Evolutionary conservation across 2,329 filamentous ascomycete species (phyloP).

Genomic region (Ceratocystis cubensis): DNA sequence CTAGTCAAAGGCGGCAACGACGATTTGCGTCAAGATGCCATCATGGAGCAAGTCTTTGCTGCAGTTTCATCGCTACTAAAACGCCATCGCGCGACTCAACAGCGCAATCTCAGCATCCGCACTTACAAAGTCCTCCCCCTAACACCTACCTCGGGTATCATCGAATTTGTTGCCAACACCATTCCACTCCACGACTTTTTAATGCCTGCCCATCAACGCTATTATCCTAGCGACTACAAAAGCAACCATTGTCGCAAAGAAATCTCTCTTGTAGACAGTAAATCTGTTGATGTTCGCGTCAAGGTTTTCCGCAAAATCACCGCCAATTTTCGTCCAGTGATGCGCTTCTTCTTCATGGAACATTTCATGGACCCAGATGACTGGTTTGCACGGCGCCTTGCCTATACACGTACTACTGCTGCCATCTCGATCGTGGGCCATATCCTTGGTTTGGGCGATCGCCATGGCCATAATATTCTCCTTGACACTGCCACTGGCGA

Average conservation of each 20-base stretch:
- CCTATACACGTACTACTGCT: conserved; percentile 86
- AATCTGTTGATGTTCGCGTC: conserved; percentile 37
- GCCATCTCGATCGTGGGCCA: conserved; percentile 92
- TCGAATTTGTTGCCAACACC: conserved; percentile 93
- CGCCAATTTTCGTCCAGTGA: conserved; percentile 76
- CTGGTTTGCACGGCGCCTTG: conserved; percentile 81
- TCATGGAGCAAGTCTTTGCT: conserved; percentile 98
- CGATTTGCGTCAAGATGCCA: conserved; percentile 90
- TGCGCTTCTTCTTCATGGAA: conserved; percentile 96
- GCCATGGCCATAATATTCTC: conserved; percentile 94
- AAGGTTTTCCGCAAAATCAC: conserved; percentile 65
- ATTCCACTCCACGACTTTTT: conserved; percentile 85
- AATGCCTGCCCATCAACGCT: conserved; percentile 76
- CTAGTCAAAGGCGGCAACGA: conserved; percentile 93
- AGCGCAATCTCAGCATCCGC: conserved; percentile 77
- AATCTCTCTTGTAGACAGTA: conserved; percentile 55
- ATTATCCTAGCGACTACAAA: conserved; percentile 75
- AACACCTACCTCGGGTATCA: conserved; percentile 72
- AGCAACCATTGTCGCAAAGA: conserved; percentile 63
- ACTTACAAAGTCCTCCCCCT: conserved; percentile 96
- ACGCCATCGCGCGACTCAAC: conserved; percentile 72
- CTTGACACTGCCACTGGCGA: conserved; percentile 83
- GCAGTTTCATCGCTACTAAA: conserved; percentile 84
- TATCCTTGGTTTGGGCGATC: conserved; percentile 81
- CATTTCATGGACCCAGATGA: conserved; percentile 86